Evolutionary conservation across 768 basidiomycete genomes (phyloP).

Genomic region (Lactarius psammicola): DNA sequence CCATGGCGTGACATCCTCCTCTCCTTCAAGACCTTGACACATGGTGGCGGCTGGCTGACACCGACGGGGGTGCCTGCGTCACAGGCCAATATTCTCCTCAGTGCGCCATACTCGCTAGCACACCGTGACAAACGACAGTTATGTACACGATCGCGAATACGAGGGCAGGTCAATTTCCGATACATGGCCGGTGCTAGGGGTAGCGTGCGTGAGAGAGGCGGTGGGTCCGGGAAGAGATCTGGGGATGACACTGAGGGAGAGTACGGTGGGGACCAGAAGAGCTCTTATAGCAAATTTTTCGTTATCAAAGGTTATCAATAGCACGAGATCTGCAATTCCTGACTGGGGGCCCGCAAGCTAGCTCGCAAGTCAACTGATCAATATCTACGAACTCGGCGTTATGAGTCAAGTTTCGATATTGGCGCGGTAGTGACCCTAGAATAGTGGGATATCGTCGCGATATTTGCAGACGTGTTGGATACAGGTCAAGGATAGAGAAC

Average conservation of each 20-base stretch:
- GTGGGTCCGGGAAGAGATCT: neutral
- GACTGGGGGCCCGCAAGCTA: neutral
- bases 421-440: no score
- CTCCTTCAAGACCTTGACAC: slow-evolving; percentile 38
- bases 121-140: slow-evolving; percentile 45
- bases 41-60: slow-evolving; percentile 58
- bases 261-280: neutral
- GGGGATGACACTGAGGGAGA: neutral
- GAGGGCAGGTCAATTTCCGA: neutral
- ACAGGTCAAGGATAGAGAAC: no score
- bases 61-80: slow-evolving; percentile 49
- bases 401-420: neutral
- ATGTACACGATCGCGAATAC: slow-evolving; percentile 47
- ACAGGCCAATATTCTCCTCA: slow-evolving; percentile 62
- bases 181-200: neutral
- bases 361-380: neutral
- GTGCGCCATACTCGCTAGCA: slow-evolving; percentile 55
- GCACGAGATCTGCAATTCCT: no score
- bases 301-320: neutral
- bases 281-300: neutral
- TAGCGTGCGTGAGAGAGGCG: neutral
- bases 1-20: slow-evolving; percentile 45
- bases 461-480: no score
- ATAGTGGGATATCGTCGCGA: no score
- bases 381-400: no score